Evolutionary conservation across 768 basidiomycete genomes (phyloP).

Genomic region (Psilocybe azurescens): DNA sequence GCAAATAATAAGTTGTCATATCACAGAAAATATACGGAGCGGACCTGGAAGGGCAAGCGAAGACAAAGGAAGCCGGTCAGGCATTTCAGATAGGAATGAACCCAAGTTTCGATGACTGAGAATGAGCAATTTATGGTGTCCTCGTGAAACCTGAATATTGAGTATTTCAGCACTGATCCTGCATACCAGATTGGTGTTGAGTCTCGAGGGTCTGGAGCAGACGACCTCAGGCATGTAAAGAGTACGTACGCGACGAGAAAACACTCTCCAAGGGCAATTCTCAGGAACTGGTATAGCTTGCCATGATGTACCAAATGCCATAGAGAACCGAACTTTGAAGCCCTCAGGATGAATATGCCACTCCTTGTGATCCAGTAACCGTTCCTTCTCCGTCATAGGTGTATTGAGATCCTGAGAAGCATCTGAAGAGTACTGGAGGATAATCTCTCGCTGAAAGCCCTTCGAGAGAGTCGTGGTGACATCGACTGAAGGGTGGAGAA

Average conservation of each 20-base stretch:
- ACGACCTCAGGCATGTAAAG: background rate
- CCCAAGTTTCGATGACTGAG: constrained; percentile 63
- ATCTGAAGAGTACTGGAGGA: constrained; percentile 12
- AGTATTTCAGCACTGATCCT: background rate
- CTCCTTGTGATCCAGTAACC: constrained; percentile 18
- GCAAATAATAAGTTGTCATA: constrained; percentile 1
- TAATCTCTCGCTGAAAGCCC: constrained; percentile 21
- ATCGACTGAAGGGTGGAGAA: constrained; percentile 21
- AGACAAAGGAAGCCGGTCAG: constrained; percentile 71
- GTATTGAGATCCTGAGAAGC: background rate
- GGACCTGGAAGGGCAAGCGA: constrained; percentile 80
- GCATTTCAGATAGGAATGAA: constrained; percentile 62
- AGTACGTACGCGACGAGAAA: constrained; percentile 53
- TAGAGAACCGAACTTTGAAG: constrained; percentile 32
- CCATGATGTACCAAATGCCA: constrained; percentile 47
- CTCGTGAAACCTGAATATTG: constrained; percentile 46
- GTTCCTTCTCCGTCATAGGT: constrained; percentile 3
- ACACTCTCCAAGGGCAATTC: constrained; percentile 63
- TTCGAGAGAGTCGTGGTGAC: constrained; percentile 25
- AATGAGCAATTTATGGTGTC: constrained; percentile 54
- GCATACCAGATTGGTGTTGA: background rate
- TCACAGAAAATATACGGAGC: constrained; percentile 25
- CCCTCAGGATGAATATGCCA: constrained; percentile 31
- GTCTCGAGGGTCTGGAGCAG: background rate
- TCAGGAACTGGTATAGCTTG: constrained; percentile 43